Conservation (phyloP, 1,284 basidiomycete genomes). For the Marasmius tenuissimus region DNA sequence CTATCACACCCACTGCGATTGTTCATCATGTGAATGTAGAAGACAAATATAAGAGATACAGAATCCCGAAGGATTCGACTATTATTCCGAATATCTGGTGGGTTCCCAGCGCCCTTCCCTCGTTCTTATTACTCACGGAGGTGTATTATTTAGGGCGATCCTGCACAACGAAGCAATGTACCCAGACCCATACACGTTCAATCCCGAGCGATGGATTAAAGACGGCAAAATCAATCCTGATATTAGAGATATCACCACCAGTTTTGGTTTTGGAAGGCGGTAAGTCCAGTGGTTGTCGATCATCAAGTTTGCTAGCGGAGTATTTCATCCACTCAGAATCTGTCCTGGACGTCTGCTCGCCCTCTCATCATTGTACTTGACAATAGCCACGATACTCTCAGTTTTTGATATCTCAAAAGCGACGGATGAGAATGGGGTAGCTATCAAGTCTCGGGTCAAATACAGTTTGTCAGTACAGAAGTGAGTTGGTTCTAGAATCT, state of each 20-base stretch:
- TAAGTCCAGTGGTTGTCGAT: neutral
- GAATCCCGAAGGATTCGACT: neutral
- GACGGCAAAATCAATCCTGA: neutral
- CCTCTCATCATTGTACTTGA: neutral
- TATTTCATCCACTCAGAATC: neutral
- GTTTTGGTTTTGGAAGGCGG: neutral
- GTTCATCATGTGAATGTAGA: neutral
- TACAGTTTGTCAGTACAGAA: neutral
- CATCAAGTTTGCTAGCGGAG: neutral
- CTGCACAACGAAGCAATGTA: neutral
- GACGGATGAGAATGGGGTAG: neutral
- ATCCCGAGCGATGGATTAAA: neutral
- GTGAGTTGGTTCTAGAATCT: neutral
- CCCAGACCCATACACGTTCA: neutral
- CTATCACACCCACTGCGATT: neutral
- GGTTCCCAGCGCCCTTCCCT: neutral
- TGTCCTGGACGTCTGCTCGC: neutral
- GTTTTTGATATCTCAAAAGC: neutral
- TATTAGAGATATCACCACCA: neutral
- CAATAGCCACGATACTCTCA: neutral
- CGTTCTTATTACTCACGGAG: neutral
- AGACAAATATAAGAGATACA: neutral
- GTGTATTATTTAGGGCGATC: neutral
- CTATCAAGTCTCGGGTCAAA: neutral
- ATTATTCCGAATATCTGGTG: neutral